These are phyloP conservation scores for Populus hybrid DNA, from an alignment of 441 rosid species.

Conservation along the genomic window DNA sequence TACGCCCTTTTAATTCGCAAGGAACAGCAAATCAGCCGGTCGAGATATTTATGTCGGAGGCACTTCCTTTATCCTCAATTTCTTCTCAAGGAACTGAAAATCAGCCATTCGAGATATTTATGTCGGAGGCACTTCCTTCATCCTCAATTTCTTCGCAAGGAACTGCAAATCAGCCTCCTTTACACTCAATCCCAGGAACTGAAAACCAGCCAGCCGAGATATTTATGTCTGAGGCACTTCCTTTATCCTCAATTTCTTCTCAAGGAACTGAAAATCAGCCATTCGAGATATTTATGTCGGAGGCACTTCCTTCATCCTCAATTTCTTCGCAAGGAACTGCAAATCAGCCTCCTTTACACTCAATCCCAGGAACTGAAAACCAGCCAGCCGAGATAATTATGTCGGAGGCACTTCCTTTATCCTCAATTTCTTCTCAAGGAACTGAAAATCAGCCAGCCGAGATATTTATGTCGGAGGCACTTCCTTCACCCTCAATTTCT, in stretches of 20 bases:
- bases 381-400: not conserved
- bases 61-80: not conserved
- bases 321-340: conserved; percentile 22
- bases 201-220: not conserved
- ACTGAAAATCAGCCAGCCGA: conserved; percentile 7
- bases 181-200: conserved; percentile 20
- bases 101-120: not conserved
- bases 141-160: conserved; percentile 18
- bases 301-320: not conserved
- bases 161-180: conserved; percentile 12
- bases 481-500: not conserved
- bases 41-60: not conserved
- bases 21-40: conserved; percentile 20
- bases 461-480: not conserved
- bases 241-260: not conserved
- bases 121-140: not conserved
- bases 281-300: too few species aligned
- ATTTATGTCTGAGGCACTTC: not conserved
- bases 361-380: conserved; percentile 21
- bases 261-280: conserved; percentile 25
- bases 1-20: conserved; percentile 4
- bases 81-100: conserved; percentile 22
- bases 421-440: conserved; percentile 16
- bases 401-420: not conserved
- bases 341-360: not conserved